A percentile compares a stretch with the other conserved stretches of the same genome.
These are phyloP conservation scores for Cryphonectria japonica DNA, from an alignment of 2,329 filamentous ascomycete genomes.

Conservation along the genomic window DNA sequence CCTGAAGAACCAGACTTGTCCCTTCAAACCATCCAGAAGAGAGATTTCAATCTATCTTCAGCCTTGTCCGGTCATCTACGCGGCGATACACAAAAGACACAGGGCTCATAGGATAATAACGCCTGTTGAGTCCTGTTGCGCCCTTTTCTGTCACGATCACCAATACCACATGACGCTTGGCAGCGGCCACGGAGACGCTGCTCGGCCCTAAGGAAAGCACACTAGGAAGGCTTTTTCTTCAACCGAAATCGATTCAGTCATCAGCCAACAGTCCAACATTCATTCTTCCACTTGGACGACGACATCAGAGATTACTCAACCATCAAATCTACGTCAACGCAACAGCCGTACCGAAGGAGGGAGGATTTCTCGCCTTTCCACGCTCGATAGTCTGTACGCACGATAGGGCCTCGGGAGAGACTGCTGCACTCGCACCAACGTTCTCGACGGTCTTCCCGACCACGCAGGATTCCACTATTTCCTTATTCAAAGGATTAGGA, in stretches of 20 bases:
- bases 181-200: conserved; percentile 16
- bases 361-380: not conserved
- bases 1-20: not conserved
- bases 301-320: conserved; percentile 5
- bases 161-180: conserved; percentile 16
- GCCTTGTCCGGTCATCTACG: not conserved
- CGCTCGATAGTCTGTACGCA: not conserved
- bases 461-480: not conserved
- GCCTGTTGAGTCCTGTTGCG: not conserved
- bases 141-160: not conserved
- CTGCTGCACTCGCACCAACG: not conserved
- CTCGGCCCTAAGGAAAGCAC: conserved; percentile 26
- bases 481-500: not conserved
- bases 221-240: conserved; percentile 25
- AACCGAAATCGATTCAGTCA: not conserved
- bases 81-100: not conserved
- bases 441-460: not conserved
- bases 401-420: not conserved
- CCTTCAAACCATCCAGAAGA: not conserved
- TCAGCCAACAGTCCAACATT: not conserved
- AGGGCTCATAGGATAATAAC: not conserved
- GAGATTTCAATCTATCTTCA: not conserved
- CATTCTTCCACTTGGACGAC: not conserved
- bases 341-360: not conserved
- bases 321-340: not conserved